Evolutionary conservation across 106 monocot species (phyloP), one percentile per base, ranked within the genome.

Genomic region (Iris macrosiphon): DNA sequence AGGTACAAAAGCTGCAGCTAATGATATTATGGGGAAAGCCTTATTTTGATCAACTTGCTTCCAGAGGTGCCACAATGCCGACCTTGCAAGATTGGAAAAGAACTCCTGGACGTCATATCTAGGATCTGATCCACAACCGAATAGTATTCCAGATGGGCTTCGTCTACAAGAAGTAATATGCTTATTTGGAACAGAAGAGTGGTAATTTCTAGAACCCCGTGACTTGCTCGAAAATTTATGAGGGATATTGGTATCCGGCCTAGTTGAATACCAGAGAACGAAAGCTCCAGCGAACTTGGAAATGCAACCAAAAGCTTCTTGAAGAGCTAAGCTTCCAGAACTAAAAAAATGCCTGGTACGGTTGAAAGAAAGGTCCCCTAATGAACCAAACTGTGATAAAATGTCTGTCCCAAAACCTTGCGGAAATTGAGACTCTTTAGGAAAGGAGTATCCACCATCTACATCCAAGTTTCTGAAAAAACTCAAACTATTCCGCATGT

Each of bases 221-320:
- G 68, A 53, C 1, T 54, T 52, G 26, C 26, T 41, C 19, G 68
- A 54, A 9, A 71, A 30, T 62, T 40, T 81, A 43, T 25, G 56
- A 27, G 63, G 32, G 40, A 49, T 43, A 59, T 55, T 70, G n/a
- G n/a, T n/a, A n/a, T n/a, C n/a, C 64, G 84, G 69, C 30, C 64
- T 43, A 58, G 79, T 63, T 31, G 82, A 82, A 31, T 82, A 69
- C 89, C 82, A 80, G 20, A 86, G n/a, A 64, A 82, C 77, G 13
- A 96, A 29, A 18, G 82, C 66, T 60, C 83, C 82, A 30, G 85
- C 67, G 66, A 75, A 70, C 70, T 80, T 96, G 26, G 86, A 82
- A 47, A 90, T 53, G 38, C 40, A 65, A 63, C 59, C 57, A 47
- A 83, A 80, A 19, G 72, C 66, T 55, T 80, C 79, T 62, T 78